phyloP scores from a whole-genome alignment of 768 basidiomycete species.

The Daedaleopsis sinensis region DNA sequence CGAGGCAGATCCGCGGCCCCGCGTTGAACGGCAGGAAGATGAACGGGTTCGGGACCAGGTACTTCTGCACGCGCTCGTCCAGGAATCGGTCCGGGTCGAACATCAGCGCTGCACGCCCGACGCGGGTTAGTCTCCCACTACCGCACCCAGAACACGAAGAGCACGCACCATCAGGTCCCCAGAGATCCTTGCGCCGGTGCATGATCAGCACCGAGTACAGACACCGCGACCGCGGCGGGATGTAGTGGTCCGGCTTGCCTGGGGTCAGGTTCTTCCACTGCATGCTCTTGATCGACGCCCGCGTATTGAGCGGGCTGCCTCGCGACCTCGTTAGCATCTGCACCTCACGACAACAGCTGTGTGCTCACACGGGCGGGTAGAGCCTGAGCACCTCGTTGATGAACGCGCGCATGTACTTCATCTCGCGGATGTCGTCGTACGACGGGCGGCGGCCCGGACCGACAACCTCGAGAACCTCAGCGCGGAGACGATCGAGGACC shows the following conservation, averaged over 20 bases:
- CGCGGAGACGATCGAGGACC: conserved; percentile 47
- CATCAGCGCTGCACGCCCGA: conserved; percentile 42
- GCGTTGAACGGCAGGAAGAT: conserved; percentile 41
- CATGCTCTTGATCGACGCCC: conserved; percentile 15
- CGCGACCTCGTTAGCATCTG: not conserved
- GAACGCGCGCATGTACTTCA: conserved; percentile 62
- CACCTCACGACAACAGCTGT: not conserved
- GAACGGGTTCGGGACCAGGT: conserved; percentile 59
- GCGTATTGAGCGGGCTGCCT: conserved; percentile 9
- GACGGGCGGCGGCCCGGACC: conserved; percentile 48
- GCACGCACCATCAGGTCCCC: conserved; percentile 65
- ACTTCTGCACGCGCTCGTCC: conserved; percentile 59
- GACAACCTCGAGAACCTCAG: conserved; percentile 50
- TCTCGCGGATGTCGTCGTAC: conserved; percentile 55
- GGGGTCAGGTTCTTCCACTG: conserved; percentile 14
- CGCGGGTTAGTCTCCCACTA: not conserved
- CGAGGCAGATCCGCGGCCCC: conserved; percentile 26
- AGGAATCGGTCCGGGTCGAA: conserved; percentile 75
- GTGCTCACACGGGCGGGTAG: conserved; percentile 8
- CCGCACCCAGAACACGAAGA: not conserved
- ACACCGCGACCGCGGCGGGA: conserved; percentile 14
- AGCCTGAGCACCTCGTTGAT: conserved; percentile 43
- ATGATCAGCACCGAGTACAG: conserved; percentile 54
- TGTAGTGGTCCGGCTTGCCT: conserved; percentile 13
- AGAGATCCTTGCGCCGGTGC: conserved; percentile 64